These are phyloP conservation scores for Anacardium occidentale DNA, from an alignment of 345 rosid genomes.

Conservation along the genomic window DNA sequence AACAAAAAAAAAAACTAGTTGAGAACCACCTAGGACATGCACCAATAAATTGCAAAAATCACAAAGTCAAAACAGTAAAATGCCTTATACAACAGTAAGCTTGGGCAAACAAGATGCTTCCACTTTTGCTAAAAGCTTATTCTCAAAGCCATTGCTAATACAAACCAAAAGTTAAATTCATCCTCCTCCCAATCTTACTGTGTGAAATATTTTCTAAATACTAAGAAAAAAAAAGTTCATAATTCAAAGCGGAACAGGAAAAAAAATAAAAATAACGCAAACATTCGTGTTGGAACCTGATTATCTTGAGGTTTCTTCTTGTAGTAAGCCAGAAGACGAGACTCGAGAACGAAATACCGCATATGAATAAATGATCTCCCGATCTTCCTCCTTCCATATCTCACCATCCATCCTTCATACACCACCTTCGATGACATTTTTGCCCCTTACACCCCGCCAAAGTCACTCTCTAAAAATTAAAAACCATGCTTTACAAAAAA, in stretches of 20 bases:
- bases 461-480: neutral
- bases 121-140: constrained; percentile 18
- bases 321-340: constrained; percentile 93
- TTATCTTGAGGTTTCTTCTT: constrained; percentile 93
- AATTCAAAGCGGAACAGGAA: neutral
- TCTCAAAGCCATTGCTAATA: neutral
- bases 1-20: neutral
- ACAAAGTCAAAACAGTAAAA: neutral
- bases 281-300: constrained; percentile 49
- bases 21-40: neutral
- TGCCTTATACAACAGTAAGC: neutral
- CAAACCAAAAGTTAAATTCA: constrained; percentile 8
- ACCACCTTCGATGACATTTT: constrained; percentile 81
- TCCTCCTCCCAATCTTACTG: neutral
- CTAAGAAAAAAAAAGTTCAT: neutral
- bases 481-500: neutral
- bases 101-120: constrained; percentile 20
- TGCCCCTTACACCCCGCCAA: constrained; percentile 11
- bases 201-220: constrained; percentile 3
- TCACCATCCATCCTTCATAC: constrained; percentile 99
- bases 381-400: constrained; percentile 97
- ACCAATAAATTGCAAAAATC: neutral
- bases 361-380: constrained; percentile 94
- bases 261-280: neutral
- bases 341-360: constrained; percentile 93